phyloP scores from a whole-genome alignment of 148 eudicot genomes.

The Vaccinium vitisidaea region DNA sequence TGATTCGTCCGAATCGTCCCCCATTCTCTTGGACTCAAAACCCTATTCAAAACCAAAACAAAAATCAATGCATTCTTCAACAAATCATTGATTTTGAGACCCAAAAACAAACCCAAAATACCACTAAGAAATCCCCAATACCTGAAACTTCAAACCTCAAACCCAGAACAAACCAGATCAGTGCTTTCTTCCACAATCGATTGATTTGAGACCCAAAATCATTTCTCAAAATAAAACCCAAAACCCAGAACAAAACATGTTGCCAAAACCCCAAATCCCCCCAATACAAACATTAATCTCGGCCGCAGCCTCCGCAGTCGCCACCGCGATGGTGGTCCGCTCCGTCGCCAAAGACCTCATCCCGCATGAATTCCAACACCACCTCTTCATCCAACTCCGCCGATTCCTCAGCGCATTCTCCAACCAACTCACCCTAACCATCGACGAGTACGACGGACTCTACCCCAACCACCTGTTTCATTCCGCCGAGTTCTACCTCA shows the following conservation, averaged over 20 bases:
- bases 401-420: conserved; percentile 10
- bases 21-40: neutral
- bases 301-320: conserved; percentile 28
- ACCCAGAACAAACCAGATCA: neutral
- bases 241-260: conserved; percentile 2
- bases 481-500: conserved; percentile 22
- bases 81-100: neutral
- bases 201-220: no score
- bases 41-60: neutral
- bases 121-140: neutral
- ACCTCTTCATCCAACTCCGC: conserved; percentile 1
- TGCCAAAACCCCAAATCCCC: conserved; percentile 16
- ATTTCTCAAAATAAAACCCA: neutral
- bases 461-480: conserved; percentile 21
- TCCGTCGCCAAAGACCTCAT: conserved; percentile 16
- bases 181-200: no score
- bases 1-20: neutral
- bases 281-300: conserved; percentile 24
- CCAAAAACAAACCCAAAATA: neutral
- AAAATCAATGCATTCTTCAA: neutral
- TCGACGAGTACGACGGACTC: conserved; percentile 29
- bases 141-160: neutral
- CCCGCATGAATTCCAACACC: conserved; percentile 16
- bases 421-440: conserved; percentile 18
- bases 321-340: conserved; percentile 30